phyloP scores from a whole-genome alignment of 2,329 filamentous ascomycete genomes.

The Chaetomium strumarium region DNA sequence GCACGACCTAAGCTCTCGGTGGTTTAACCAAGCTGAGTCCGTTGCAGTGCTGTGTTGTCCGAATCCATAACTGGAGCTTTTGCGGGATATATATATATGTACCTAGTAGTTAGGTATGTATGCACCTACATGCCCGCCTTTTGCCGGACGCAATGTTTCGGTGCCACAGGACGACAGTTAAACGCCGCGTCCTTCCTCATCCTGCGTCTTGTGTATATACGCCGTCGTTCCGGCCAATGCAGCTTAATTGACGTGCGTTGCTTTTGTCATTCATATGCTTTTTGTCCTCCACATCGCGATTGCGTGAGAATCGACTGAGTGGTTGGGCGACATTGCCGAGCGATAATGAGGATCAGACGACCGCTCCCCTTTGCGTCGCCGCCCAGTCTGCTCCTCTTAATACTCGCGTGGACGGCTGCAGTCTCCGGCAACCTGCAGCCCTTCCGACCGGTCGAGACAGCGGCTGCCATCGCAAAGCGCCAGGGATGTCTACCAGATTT shows the following conservation, averaged over 20 bases:
- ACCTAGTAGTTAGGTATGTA: not conserved
- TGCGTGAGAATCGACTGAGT: not conserved
- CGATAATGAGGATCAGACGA: conserved; percentile 11
- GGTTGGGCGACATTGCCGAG: not conserved
- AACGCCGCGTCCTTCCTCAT: not conserved
- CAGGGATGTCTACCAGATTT: conserved; percentile 43
- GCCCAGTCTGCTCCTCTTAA: conserved; percentile 8
- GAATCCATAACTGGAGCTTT: not conserved
- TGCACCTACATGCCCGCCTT: not conserved
- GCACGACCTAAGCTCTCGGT: not conserved
- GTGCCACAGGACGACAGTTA: conserved; percentile 1
- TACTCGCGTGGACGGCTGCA: conserved; percentile 14
- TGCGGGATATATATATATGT: not conserved
- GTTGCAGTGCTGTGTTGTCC: not conserved
- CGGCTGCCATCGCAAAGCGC: conserved; percentile 21
- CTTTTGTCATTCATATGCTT: not conserved
- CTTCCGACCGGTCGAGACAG: conserved; percentile 28
- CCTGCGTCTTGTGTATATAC: conserved; percentile 3
- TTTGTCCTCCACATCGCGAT: not conserved
- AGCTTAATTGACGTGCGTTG: not conserved
- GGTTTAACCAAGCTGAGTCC: conserved; percentile 3
- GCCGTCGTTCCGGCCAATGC: not conserved
- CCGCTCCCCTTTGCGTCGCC: not conserved
- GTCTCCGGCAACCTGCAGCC: conserved; percentile 24
- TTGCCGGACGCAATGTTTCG: not conserved